phyloP scores from a whole-genome alignment of 2,329 filamentous ascomycete genomes.

The Penicillium italicum region DNA sequence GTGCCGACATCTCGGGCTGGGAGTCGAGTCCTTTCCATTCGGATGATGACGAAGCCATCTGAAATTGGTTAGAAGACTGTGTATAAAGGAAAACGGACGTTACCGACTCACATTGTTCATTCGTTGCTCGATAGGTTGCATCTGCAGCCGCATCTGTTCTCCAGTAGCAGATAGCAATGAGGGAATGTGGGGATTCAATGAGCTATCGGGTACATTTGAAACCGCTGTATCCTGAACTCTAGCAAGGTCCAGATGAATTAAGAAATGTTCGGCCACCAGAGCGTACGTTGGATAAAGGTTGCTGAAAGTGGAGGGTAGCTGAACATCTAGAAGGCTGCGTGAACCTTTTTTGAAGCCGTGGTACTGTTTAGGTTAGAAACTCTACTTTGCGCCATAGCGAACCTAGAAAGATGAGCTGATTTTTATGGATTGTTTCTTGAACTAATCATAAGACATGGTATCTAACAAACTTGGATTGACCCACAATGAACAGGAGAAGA shows the following conservation, averaged over 20 bases:
- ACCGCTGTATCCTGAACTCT: constrained; percentile 19
- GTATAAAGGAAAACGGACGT: background rate
- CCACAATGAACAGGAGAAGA: background rate
- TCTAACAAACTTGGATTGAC: background rate
- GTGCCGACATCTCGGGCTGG: constrained; percentile 17
- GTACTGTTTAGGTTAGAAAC: background rate
- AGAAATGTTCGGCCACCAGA: constrained; percentile 10
- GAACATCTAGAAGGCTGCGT: constrained; percentile 6
- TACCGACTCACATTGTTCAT: constrained; percentile 10
- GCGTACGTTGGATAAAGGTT: background rate
- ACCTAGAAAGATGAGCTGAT: background rate
- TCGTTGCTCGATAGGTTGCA: constrained; percentile 12
- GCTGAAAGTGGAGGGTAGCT: background rate
- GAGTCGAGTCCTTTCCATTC: constrained; percentile 20
- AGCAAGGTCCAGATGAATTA: constrained; percentile 19
- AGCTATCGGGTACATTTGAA: constrained; percentile 8
- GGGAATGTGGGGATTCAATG: background rate
- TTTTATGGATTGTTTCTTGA: background rate
- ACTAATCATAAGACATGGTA: background rate
- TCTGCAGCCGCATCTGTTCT: constrained; percentile 8
- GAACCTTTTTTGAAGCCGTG: background rate
- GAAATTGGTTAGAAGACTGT: background rate
- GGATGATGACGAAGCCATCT: constrained; percentile 14
- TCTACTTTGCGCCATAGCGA: background rate
- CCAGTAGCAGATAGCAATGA: background rate